These are phyloP conservation scores for Exophiala sp. DNA, from an alignment of 2,329 filamentous ascomycete genomes.

Conservation along the genomic window DNA sequence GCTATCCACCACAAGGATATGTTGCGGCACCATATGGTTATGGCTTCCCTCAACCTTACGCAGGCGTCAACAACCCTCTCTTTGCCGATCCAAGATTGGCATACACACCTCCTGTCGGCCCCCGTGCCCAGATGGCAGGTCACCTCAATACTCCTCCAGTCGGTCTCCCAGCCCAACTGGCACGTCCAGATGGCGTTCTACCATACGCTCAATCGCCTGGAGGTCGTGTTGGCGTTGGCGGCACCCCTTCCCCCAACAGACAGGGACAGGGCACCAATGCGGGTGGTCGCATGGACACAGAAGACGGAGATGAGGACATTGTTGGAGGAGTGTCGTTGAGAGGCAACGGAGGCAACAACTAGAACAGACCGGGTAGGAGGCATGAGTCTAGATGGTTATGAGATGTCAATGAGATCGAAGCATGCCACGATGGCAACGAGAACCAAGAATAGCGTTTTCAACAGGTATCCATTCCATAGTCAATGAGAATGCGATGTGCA, in stretches of 20 bases:
- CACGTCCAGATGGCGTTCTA: no score
- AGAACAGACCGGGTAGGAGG: neutral
- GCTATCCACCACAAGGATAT: no score
- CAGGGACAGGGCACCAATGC: neutral
- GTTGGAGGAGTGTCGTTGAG: neutral
- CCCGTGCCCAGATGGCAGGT: neutral
- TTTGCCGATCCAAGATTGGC: neutral
- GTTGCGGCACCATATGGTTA: no score
- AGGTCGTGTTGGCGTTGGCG: neutral
- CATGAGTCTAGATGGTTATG: neutral
- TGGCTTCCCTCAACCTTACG: neutral
- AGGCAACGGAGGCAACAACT: neutral
- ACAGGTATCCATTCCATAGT: neutral
- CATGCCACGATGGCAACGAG: neutral
- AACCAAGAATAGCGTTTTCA: neutral
- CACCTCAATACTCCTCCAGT: neutral
- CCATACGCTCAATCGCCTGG: neutral
- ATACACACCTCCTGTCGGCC: neutral
- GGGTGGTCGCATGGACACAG: neutral
- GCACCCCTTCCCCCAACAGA: neutral
- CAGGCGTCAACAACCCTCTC: neutral
- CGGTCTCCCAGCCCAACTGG: no score
- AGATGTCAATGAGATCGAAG: neutral
- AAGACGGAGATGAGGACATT: neutral
- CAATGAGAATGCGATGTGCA: neutral